These are phyloP conservation scores for Azolla pinnata DNA, from an alignment of 75 land plant species.

Conservation along the genomic window DNA sequence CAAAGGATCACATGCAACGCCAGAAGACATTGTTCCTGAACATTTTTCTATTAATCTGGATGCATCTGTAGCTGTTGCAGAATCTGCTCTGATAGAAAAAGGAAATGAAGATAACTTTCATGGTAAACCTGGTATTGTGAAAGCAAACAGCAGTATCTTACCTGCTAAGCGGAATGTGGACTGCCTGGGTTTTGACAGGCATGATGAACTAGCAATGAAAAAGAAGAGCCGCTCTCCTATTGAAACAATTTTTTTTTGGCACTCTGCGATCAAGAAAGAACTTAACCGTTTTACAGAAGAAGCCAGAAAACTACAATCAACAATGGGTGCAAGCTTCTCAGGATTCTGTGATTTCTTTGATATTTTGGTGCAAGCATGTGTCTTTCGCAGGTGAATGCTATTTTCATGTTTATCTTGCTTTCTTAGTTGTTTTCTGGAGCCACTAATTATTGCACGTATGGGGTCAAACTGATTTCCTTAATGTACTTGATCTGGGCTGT, in stretches of 20 bases:
- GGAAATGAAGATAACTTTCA: too few species aligned
- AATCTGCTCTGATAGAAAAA: too few species aligned
- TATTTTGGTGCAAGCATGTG: constrained; percentile 47
- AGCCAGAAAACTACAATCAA: constrained; percentile 24
- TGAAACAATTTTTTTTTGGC: constrained; percentile 46
- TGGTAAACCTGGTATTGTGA: too few species aligned
- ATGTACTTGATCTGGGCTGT: too few species aligned
- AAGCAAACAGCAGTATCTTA: too few species aligned
- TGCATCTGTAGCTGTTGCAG: too few species aligned
- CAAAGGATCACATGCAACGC: constrained; percentile 20
- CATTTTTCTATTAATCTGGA: too few species aligned
- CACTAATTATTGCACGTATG: too few species aligned
- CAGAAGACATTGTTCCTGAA: too few species aligned
- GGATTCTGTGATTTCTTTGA: constrained; percentile 31
- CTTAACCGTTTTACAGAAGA: constrained; percentile 38
- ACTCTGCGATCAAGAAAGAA: constrained; percentile 50
- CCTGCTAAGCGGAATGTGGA: constrained; percentile 2
- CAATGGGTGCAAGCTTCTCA: constrained; percentile 20
- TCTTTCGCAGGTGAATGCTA: constrained; percentile 47
- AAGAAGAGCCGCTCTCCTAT: constrained; percentile 18
- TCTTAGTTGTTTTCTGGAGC: too few species aligned
- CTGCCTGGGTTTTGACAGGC: neutral
- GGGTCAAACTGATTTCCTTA: too few species aligned
- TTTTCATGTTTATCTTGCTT: constrained; percentile 2
- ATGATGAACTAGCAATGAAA: neutral